Evolutionary conservation across 768 basidiomycete genomes (phyloP).

Genomic region (Auriscalpium vulgare): DNA sequence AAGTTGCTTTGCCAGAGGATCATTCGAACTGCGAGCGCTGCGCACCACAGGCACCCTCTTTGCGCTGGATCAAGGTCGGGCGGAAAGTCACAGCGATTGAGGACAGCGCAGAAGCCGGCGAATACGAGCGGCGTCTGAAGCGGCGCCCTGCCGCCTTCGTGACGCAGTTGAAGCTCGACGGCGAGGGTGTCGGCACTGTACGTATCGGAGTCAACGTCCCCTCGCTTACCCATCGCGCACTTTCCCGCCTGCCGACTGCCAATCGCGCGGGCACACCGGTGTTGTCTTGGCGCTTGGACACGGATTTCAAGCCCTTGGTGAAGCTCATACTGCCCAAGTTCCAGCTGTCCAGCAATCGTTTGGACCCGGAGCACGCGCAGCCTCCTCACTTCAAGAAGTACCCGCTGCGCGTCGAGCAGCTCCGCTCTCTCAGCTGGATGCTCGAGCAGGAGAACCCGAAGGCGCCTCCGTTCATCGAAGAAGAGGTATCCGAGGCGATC

Average conservation of each 20-base stretch:
- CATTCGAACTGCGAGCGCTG: constrained; percentile 66
- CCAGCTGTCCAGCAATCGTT: constrained; percentile 64
- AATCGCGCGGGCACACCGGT: constrained; percentile 35
- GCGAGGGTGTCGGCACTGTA: constrained; percentile 57
- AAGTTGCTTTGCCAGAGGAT: constrained; percentile 34
- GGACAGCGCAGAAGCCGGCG: constrained; percentile 78
- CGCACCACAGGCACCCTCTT: constrained; percentile 67
- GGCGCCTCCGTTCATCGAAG: constrained; percentile 76
- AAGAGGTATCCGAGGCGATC: constrained; percentile 89
- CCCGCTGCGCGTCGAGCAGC: constrained; percentile 73
- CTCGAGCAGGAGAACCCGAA: constrained; percentile 60
- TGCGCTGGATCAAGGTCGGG: constrained; percentile 62
- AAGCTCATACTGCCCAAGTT: constrained; percentile 57
- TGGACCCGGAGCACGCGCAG: constrained; percentile 61
- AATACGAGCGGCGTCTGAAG: constrained; percentile 85
- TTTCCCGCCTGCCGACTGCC: constrained; percentile 62
- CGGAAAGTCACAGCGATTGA: constrained; percentile 64
- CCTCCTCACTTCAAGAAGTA: constrained; percentile 69
- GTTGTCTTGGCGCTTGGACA: constrained; percentile 76
- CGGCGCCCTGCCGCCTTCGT: constrained; percentile 79
- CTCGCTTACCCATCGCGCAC: constrained; percentile 80
- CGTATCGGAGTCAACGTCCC: constrained; percentile 84
- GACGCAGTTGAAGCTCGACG: constrained; percentile 67
- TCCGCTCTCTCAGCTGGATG: constrained; percentile 93
- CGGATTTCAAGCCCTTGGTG: constrained; percentile 63